Conservation (phyloP, 208 protist genomes). For the Crithidia fasciculata region DNA sequence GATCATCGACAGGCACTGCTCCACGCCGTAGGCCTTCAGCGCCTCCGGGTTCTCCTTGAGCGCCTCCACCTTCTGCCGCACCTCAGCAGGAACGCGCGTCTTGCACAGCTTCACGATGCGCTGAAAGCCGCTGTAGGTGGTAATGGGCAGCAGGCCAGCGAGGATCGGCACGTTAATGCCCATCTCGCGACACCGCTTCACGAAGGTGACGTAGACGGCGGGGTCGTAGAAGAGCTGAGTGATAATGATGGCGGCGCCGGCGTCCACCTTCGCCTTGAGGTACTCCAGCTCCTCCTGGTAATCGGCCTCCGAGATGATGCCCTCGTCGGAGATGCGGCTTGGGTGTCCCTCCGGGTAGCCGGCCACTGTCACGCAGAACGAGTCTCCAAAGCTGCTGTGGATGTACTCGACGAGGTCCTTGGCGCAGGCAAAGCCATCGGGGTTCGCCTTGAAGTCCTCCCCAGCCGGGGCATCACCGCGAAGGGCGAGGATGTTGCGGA, state of each 20-base stretch:
- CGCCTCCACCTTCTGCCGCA: constrained; percentile 55
- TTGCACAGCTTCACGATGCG: constrained; percentile 81
- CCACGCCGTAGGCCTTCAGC: constrained; percentile 65
- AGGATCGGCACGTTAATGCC: constrained; percentile 95
- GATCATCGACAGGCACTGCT: constrained; percentile 67
- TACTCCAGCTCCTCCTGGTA: constrained; percentile 88
- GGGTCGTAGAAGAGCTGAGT: constrained; percentile 98
- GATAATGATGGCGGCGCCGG: constrained; percentile 96
- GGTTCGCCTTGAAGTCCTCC: constrained; percentile 59
- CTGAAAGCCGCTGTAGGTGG: constrained; percentile 61
- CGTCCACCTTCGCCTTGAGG: constrained; percentile 97
- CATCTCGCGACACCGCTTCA: constrained; percentile 76
- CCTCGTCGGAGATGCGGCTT: constrained; percentile 42
- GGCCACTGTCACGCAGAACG: constrained; percentile 95
- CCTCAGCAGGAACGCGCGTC: constrained; percentile 60
- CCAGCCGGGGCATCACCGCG: constrained; percentile 88
- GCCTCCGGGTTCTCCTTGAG: constrained; percentile 68
- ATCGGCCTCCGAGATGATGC: constrained; percentile 62
- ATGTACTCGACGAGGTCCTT: constrained; percentile 96
- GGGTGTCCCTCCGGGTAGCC: constrained; percentile 94
- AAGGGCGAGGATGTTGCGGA: constrained; percentile 97
- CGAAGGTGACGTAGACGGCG: constrained; percentile 92
- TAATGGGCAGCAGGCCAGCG: constrained; percentile 95
- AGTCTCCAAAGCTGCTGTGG: constrained; percentile 92
- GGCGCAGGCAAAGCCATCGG: constrained; percentile 89